Percentiles rank a stretch among this genome's conserved stretches.
Evolutionary conservation across 495 filamentous ascomycete species (phyloP).

Genomic region (Lentithecium fluviatile): DNA sequence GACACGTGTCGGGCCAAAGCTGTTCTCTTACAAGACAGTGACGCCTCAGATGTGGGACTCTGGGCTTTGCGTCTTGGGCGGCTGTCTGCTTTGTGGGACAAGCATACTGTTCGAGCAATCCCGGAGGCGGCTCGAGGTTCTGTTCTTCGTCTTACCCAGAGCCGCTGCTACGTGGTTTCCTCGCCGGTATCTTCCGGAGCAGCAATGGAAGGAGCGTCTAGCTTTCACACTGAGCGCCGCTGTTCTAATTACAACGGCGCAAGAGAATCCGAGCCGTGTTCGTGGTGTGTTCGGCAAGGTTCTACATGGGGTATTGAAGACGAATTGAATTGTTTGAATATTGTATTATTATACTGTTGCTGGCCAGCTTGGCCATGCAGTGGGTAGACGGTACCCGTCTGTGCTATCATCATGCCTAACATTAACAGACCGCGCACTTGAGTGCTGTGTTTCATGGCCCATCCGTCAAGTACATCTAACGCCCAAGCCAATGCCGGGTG

Average conservation of each 20-base stretch:
- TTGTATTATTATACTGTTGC: background rate
- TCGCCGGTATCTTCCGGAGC: conserved; percentile 65
- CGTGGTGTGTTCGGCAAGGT: conserved; percentile 66
- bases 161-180: conserved; percentile 77
- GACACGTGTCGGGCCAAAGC: conserved; percentile 71
- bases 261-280: conserved; percentile 64
- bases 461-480: background rate
- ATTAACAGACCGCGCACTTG: background rate
- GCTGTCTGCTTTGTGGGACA: conserved; percentile 81
- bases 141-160: conserved; percentile 81
- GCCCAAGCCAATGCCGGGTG: background rate
- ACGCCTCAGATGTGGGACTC: conserved; percentile 62
- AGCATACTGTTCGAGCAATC: conserved; percentile 74
- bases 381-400: too few relatives aligned
- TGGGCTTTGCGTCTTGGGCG: conserved; percentile 71
- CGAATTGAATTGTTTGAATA: background rate
- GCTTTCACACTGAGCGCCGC: conserved; percentile 74
- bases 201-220: conserved; percentile 72
- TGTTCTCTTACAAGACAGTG: conserved; percentile 57
- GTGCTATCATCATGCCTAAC: too few relatives aligned
- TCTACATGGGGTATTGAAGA: conserved; percentile 40
- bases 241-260: conserved; percentile 68
- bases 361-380: too few relatives aligned
- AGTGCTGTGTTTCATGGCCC: background rate
- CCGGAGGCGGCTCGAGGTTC: conserved; percentile 71